phyloP scores from a whole-genome alignment of 1,284 basidiomycete genomes.

The Amylostereum chailletii region DNA sequence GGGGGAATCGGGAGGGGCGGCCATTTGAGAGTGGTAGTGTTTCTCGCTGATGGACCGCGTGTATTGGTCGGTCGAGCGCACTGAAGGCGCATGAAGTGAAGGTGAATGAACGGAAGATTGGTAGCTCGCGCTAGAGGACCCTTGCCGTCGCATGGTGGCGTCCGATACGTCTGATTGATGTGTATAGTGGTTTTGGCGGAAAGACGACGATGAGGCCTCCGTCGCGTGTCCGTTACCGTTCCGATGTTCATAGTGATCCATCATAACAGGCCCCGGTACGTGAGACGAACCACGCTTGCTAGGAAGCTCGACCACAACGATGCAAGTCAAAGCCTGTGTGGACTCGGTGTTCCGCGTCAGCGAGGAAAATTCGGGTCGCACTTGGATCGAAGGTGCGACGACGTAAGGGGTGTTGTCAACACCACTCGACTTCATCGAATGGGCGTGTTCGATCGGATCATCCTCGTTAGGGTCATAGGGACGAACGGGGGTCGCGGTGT shows the following conservation, averaged over 20 bases:
- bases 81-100: no score
- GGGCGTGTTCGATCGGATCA: slow-evolving; percentile 63
- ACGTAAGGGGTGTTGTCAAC: slow-evolving; percentile 56
- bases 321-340: slow-evolving; percentile 79
- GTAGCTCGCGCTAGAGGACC: slow-evolving; percentile 8
- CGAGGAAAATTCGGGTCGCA: slow-evolving; percentile 81
- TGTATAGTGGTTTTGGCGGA: slow-evolving; percentile 2
- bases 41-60: slow-evolving; percentile 6
- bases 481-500: slow-evolving; percentile 18
- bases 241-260: slow-evolving; percentile 28
- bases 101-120: slow-evolving; percentile 16
- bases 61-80: slow-evolving; percentile 16
- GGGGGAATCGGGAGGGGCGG: slow-evolving; percentile 11
- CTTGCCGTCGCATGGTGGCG: slow-evolving; percentile 12
- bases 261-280: slow-evolving; percentile 50
- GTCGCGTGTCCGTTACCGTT: slow-evolving; percentile 1
- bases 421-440: slow-evolving; percentile 41
- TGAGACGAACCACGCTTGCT: slow-evolving; percentile 49
- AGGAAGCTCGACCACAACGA: slow-evolving; percentile 85
- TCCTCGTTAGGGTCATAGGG: slow-evolving; percentile 66
- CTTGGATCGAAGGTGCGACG: slow-evolving; percentile 81
- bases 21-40: slow-evolving; percentile 5
- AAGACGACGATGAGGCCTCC: slow-evolving; percentile 1
- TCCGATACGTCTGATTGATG: slow-evolving; percentile 8
- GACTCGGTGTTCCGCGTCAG: slow-evolving; percentile 67